Evolutionary conservation across 164 flowering plant species (phyloP).

Genomic region (Stephania yunnanensis): DNA sequence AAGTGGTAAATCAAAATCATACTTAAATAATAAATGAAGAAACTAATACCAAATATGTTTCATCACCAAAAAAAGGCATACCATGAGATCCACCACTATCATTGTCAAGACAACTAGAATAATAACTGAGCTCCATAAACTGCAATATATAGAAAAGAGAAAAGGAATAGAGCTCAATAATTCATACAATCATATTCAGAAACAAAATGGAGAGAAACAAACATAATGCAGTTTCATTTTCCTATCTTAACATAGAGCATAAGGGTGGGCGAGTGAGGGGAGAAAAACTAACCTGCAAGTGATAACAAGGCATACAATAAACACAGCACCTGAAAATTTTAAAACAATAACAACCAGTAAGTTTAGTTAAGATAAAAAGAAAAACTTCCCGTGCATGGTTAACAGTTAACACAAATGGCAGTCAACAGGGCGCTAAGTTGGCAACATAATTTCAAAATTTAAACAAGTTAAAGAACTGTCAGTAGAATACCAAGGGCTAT

Average conservation of each 20-base stretch:
- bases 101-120: constrained; percentile 76
- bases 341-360: neutral
- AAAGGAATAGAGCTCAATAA: constrained; percentile 2
- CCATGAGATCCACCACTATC: constrained; percentile 90
- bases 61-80: constrained; percentile 20
- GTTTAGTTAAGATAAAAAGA: too few relatives aligned
- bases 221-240: neutral
- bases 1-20: neutral
- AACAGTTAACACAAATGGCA: neutral
- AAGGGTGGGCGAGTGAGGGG: constrained; percentile 3
- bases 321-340: constrained; percentile 70
- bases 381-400: neutral
- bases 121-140: constrained; percentile 91
- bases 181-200: neutral
- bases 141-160: constrained; percentile 18
- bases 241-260: neutral
- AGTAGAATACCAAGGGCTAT: constrained; percentile 67
- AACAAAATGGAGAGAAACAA: neutral
- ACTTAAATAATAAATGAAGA: neutral
- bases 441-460: neutral
- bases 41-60: neutral
- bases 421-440: neutral
- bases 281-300: constrained; percentile 72
- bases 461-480: neutral
- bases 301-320: constrained; percentile 76